phyloP scores from a whole-genome alignment of 257 asterid genomes.

The Sherardia arvensis region DNA sequence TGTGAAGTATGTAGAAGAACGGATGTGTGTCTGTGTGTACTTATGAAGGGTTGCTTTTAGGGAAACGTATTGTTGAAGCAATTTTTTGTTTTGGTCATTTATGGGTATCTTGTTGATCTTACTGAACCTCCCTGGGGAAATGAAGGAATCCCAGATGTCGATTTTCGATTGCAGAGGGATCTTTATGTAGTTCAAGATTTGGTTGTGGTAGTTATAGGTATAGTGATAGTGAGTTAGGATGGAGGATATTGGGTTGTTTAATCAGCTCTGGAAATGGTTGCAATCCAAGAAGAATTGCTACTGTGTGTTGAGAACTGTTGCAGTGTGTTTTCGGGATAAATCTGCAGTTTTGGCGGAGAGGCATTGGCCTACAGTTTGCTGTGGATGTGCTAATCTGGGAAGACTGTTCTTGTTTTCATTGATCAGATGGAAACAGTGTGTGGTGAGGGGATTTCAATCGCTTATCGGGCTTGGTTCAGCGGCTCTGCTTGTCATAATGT shows the following conservation, averaged over 20 bases:
- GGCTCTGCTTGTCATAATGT: slow-evolving; percentile 84
- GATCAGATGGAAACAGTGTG: slow-evolving; percentile 70
- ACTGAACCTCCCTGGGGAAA: slow-evolving; percentile 13
- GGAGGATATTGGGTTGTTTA: slow-evolving; percentile 97
- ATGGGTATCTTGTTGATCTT: slow-evolving; percentile 58
- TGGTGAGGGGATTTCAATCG: slow-evolving; percentile 53
- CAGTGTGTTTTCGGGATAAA: slow-evolving; percentile 61
- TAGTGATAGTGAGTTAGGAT: slow-evolving; percentile 20
- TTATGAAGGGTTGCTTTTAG: slow-evolving; percentile 40
- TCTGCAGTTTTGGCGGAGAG: slow-evolving; percentile 63
- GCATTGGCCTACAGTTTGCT: slow-evolving; percentile 92
- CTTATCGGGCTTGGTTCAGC: slow-evolving; percentile 79
- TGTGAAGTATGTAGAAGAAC: background rate
- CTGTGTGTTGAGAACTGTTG: slow-evolving; percentile 45
- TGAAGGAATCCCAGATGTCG: slow-evolving; percentile 18
- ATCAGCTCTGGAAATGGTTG: slow-evolving; percentile 86
- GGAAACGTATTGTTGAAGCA: slow-evolving; percentile 45
- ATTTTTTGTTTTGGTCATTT: slow-evolving; percentile 20
- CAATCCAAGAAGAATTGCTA: slow-evolving; percentile 66
- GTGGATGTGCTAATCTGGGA: slow-evolving; percentile 62
- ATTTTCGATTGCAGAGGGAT: background rate
- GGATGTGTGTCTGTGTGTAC: slow-evolving; percentile 20
- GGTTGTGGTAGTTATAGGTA: background rate
- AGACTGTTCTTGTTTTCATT: slow-evolving; percentile 44
- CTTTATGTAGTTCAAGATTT: slow-evolving; percentile 6